Evolutionary conservation across 495 filamentous ascomycete species (phyloP).

Genomic region (Geopyxis carbonaria): DNA sequence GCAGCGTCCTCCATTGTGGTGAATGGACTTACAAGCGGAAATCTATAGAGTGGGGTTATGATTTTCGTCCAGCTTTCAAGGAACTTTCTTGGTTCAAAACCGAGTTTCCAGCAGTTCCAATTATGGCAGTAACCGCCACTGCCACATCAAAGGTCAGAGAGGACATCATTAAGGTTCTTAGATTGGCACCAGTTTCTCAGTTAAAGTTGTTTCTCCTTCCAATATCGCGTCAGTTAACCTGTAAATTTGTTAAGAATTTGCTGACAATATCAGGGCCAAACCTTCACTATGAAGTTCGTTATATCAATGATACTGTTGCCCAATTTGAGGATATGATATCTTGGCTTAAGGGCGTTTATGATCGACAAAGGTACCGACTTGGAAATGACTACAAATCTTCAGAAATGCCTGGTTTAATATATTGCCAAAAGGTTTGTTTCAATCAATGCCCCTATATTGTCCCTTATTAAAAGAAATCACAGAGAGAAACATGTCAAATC

Average conservation of each 20-base stretch:
- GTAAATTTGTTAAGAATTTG: neutral
- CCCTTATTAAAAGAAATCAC: neutral
- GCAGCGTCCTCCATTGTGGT: neutral
- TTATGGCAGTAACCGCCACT: constrained; percentile 83
- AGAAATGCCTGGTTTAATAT: constrained; percentile 71
- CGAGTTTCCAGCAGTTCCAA: constrained; percentile 62
- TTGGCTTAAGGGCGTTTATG: constrained; percentile 58
- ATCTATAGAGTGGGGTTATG: constrained; percentile 73
- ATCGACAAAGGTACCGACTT: constrained; percentile 40
- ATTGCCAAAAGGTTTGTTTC: constrained; percentile 44
- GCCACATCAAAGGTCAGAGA: constrained; percentile 61
- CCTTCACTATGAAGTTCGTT: constrained; percentile 85
- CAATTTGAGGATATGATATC: constrained; percentile 49
- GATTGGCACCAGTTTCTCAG: constrained; percentile 33
- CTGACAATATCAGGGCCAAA: constrained; percentile 36
- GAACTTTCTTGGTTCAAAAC: constrained; percentile 74
- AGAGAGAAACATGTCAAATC: constrained; percentile 52
- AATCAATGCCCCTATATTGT: neutral
- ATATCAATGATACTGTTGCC: constrained; percentile 55
- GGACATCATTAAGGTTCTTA: constrained; percentile 62
- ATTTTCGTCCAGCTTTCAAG: constrained; percentile 87
- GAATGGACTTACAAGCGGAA: too few relatives aligned
- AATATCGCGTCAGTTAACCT: constrained; percentile 37
- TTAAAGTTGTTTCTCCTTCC: constrained; percentile 67
- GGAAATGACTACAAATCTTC: constrained; percentile 37